phyloP scores from a whole-genome alignment of 495 filamentous ascomycete genomes.

The Podospora conica region DNA sequence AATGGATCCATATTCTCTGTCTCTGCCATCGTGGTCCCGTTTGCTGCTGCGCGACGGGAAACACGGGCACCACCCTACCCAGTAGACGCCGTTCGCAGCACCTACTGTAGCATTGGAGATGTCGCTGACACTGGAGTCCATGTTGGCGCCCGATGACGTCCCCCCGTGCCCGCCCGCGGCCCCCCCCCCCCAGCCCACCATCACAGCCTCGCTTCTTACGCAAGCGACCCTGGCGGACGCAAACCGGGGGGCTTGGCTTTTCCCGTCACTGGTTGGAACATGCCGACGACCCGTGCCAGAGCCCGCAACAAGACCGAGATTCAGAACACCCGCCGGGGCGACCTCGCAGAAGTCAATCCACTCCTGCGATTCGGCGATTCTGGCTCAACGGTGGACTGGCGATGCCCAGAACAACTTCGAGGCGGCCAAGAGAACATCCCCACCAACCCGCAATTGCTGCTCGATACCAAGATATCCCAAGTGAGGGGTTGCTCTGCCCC shows the following conservation, averaged over 20 bases:
- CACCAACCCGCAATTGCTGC: not conserved
- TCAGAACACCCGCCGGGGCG: not conserved
- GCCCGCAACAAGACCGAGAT: not conserved
- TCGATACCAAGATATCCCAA: not conserved
- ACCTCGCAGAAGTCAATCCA: not conserved
- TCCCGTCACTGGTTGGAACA: not conserved
- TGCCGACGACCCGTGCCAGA: slow-evolving; percentile 9
- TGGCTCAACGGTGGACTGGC: not conserved
- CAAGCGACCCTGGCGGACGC: slow-evolving; percentile 5
- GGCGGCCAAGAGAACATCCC: not conserved
- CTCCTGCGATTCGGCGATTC: not conserved
- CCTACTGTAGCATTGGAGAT: not conserved
- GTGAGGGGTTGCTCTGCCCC: not conserved
- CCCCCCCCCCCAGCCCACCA: not conserved
- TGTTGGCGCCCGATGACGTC: slow-evolving; percentile 15
- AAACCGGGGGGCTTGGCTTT: not conserved
- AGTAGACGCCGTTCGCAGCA: not conserved
- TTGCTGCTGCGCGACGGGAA: not conserved
- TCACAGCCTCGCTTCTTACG: slow-evolving; percentile 11
- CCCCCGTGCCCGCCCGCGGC: not conserved
- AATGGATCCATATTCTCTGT: too few species aligned
- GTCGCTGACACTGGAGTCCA: not conserved
- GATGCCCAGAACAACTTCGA: not conserved
- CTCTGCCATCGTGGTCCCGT: not conserved
- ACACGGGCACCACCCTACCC: not conserved